Evolutionary conservation across 495 filamentous ascomycete species (phyloP).

Genomic region (Astrothelium macrocarpum): DNA sequence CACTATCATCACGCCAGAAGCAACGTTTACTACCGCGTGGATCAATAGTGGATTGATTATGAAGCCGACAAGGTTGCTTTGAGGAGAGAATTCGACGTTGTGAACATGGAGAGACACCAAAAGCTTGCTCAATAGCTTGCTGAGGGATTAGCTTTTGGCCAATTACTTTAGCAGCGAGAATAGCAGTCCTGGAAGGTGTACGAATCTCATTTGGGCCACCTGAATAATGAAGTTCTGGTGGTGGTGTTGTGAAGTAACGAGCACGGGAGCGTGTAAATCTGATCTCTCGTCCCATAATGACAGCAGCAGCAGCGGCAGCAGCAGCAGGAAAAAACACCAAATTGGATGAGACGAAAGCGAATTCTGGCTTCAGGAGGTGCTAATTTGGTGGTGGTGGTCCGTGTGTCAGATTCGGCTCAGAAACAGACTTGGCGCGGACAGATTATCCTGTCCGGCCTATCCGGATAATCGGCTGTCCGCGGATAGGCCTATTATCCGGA

Average conservation of each 20-base stretch:
- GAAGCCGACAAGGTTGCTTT: neutral
- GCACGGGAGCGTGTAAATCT: neutral
- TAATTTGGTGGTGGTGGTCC: neutral
- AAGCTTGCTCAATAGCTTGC: neutral
- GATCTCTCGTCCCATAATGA: neutral
- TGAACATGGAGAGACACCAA: neutral
- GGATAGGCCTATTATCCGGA: too few species aligned
- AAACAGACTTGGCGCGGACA: too few species aligned
- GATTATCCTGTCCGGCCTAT: too few species aligned
- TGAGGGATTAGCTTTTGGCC: neutral
- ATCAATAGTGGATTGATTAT: neutral
- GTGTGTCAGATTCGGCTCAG: too few species aligned
- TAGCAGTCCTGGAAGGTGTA: neutral
- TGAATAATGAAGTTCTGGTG: neutral
- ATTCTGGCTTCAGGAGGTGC: neutral
- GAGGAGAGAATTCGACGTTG: neutral
- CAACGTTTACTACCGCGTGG: neutral
- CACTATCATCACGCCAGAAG: neutral
- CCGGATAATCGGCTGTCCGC: too few species aligned
- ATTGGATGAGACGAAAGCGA: neutral
- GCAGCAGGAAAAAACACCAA: neutral
- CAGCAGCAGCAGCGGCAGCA: neutral
- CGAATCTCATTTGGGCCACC: neutral
- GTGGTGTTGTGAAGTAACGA: neutral
- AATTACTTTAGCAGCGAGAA: neutral